These are phyloP conservation scores for Cystofilobasidium capitatum DNA, from an alignment of 768 basidiomycete species.

Conservation along the genomic window DNA sequence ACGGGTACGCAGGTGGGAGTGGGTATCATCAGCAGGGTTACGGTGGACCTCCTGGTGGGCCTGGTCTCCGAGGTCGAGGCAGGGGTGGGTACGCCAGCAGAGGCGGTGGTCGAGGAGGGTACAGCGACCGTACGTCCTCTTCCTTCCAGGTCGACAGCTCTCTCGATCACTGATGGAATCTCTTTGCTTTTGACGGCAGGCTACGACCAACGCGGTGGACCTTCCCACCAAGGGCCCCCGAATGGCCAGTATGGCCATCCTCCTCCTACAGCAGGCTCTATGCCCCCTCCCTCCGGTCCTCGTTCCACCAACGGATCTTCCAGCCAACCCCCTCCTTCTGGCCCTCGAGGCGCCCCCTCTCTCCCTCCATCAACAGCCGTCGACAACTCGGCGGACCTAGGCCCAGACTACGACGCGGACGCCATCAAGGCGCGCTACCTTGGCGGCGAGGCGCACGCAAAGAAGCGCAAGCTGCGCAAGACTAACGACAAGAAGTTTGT, in stretches of 20 bases:
- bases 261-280: constrained; percentile 1
- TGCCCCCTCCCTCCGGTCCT: constrained; percentile 7
- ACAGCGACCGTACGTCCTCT: neutral
- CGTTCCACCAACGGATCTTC: constrained; percentile 11
- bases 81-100: constrained; percentile 14
- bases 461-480: constrained; percentile 62
- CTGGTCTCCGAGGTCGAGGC: constrained; percentile 17
- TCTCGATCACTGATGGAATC: neutral
- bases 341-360: constrained; percentile 48
- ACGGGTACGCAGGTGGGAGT: too few species aligned
- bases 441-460: constrained; percentile 57
- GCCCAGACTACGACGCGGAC: constrained; percentile 58
- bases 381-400: constrained; percentile 27
- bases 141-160: neutral
- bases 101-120: constrained; percentile 10
- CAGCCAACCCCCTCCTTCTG: constrained; percentile 52
- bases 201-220: constrained; percentile 4
- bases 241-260: neutral
- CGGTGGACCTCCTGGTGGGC: too few species aligned
- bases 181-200: neutral
- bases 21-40: too few species aligned
- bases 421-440: constrained; percentile 88
- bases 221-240: constrained; percentile 7
- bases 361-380: constrained; percentile 44
- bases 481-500: constrained; percentile 95